Base-by-base conservation (phyloP, 768 basidiomycete genomes). In the Cystofilobasidium bisporidii region DNA sequence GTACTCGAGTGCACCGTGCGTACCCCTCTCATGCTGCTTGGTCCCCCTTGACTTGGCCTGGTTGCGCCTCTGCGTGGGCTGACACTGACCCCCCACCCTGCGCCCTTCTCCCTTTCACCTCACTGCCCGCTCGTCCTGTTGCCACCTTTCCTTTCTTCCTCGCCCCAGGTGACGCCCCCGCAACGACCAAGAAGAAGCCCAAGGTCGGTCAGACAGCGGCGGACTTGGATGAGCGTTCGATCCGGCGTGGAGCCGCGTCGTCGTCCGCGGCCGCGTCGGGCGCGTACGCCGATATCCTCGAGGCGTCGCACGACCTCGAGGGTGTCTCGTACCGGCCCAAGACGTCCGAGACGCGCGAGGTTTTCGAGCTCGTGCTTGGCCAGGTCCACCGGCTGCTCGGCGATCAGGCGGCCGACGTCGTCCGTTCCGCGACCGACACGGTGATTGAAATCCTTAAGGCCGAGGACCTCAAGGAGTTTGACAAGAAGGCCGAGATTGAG, bases 401-500 rank as follows among this genome's bases (percentile, higher is more conserved):
- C 0, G 96, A 96, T 78, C 92, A 94, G 75, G 89, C 92, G 0
- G 92, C 96, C 75, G 93, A 97, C 71, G 86, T 98, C 73, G 86
- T 99, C 58, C 87, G 94, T 24, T 91, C 88, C 71, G 96, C 96
- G 1, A 88, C 96, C n/a, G 94, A 99, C 77, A 83, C 84, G 0
- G 86, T 93, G 1, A 79, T 99, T 58, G 91, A 93, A 78, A 82
- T 83, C 5, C 81, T 98, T 71, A 98, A 97, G 79, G 87, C 83
- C 72, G 91, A 96, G 72, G 81, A 82, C 67, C 76, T 91, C 79
- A 94, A 92, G 78, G 93, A 97, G 75, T 93, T 97, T 73, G 94
- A 97, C 81, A 93, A 92, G 82, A 94, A 97, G 78, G 88, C 85
- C 79, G 91, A 97, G 74, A 83, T 94, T 9, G 88, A 94, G 76